Evolutionary conservation across 2,329 filamentous ascomycete species (phyloP).

Genomic region (Diaporthe vaccinii): DNA sequence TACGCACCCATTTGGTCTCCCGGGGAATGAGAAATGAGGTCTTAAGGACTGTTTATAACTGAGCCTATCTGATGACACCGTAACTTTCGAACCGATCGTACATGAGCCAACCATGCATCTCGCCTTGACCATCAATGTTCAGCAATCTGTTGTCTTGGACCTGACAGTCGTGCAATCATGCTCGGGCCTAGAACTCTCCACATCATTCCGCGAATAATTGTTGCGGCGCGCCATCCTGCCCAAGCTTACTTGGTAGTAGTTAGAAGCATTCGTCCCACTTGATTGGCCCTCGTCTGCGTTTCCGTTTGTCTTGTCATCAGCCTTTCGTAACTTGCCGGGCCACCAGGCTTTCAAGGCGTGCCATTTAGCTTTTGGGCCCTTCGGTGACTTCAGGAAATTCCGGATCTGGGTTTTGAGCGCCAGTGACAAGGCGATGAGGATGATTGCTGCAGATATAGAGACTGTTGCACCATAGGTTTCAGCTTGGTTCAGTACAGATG

Average conservation of each 20-base stretch:
- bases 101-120: neutral
- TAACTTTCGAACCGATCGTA: neutral
- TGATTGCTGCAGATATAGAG: neutral
- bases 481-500: neutral
- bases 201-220: neutral
- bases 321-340: too few species aligned
- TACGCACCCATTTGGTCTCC: too few species aligned
- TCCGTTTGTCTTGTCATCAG: neutral
- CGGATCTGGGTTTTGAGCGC: slow-evolving; percentile 1
- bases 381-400: neutral
- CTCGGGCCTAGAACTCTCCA: neutral
- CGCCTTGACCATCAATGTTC: neutral
- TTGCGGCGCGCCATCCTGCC: neutral
- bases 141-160: neutral
- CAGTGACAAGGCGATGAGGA: neutral
- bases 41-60: too few species aligned
- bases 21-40: too few species aligned
- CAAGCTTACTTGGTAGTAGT: too few species aligned
- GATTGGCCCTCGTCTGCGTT: neutral
- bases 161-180: neutral
- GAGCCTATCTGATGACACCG: neutral
- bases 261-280: neutral
- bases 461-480: neutral
- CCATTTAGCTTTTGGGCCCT: neutral
- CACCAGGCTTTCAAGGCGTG: neutral